Percentiles rank a stretch among this genome's conserved stretches.
Evolutionary conservation across 2,329 filamentous ascomycete species (phyloP).

Genomic region (Clonostachys solani): DNA sequence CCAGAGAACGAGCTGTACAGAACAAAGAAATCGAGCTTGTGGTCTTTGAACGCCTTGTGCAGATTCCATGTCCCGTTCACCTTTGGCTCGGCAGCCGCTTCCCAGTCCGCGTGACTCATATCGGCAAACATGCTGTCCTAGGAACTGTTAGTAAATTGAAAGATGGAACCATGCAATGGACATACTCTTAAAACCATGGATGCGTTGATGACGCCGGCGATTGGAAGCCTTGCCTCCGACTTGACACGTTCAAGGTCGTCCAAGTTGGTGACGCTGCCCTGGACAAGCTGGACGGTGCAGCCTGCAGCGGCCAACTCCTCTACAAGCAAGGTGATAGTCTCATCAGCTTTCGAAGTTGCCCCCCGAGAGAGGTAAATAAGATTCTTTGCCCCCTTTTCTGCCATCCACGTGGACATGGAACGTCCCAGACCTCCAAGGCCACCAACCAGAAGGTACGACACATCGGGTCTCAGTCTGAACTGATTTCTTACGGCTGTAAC

Average conservation of each 20-base stretch:
- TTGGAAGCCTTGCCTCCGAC: constrained; percentile 10
- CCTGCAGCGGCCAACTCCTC: no score
- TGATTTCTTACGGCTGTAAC: no score
- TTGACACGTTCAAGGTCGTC: no score
- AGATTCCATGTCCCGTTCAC: constrained; percentile 27
- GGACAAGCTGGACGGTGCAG: no score
- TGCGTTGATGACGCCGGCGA: constrained; percentile 33
- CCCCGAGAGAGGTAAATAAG: constrained; percentile 44
- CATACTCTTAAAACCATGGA: constrained; percentile 25
- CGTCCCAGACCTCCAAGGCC: constrained; percentile 23
- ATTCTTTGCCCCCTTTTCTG: constrained; percentile 39
- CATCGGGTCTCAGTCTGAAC: constrained; percentile 1
- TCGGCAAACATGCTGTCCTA: constrained; percentile 3
- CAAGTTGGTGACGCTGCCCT: no score
- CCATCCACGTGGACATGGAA: constrained; percentile 41
- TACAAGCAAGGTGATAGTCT: no score
- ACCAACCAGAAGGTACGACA: constrained; percentile 21
- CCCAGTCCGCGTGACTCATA: constrained; percentile 27
- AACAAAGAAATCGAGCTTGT: constrained; percentile 23
- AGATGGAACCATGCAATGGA: neutral
- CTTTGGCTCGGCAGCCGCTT: constrained; percentile 17
- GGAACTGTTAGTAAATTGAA: no score
- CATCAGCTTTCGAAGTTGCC: constrained; percentile 16
- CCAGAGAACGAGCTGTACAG: constrained; percentile 20
- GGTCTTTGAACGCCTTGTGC: constrained; percentile 10